Evolutionary conservation across 2,329 filamentous ascomycete species (phyloP), one percentile per base, ranked within the genome.

Genomic region (Phialophora chinensis): DNA sequence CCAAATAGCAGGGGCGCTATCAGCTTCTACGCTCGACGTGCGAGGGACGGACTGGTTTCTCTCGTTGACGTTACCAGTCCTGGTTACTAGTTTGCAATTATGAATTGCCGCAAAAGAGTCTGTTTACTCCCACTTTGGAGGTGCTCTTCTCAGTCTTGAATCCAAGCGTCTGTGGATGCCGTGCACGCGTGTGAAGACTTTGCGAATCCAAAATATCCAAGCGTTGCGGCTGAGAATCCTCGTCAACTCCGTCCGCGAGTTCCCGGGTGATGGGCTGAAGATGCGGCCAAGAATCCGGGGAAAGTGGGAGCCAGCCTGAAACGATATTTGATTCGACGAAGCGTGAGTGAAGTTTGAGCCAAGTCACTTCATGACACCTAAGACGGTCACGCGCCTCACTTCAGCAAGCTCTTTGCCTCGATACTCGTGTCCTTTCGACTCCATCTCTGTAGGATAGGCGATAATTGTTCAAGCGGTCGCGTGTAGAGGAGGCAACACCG

Each of bases 31-130:
- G 33, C 12, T n/a, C 23, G 31, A 53, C n/a, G 38, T 42, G 23
- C n/a, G 10, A 53, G 59, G 59, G 25, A 52, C 55, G 44, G 62
- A 44, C 62, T 63, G 60, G 60, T 63, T 52, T 59, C 60, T 62
- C 35, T 62, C 60, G 25, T 56, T 62, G 50, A 62, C 35, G 33
- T 35, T 42, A 62, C 60, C 60, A 49, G 60, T 47, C 60, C 50
- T 31, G 50, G 33, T 55, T 35, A 35, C 25, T 62, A 62, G 60
- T 56, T 62, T 56, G 50, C 49, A 62, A 56, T 56, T 14, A 62
- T 56, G 23, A 17, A 49, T 47, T 23, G 27, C 12, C 20, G n/a
- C n/a, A 61, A 61, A 38, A 38, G 33, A 31, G 12, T 35, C 23
- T 52, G 20, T 52, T 52, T 27, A n/a, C 10, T 52, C 17, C 20